A percentile compares a stretch with the other conserved stretches of the same genome.
These are phyloP conservation scores for Athelia psychrophila DNA, from an alignment of 1,284 basidiomycete species.

Conservation along the genomic window DNA sequence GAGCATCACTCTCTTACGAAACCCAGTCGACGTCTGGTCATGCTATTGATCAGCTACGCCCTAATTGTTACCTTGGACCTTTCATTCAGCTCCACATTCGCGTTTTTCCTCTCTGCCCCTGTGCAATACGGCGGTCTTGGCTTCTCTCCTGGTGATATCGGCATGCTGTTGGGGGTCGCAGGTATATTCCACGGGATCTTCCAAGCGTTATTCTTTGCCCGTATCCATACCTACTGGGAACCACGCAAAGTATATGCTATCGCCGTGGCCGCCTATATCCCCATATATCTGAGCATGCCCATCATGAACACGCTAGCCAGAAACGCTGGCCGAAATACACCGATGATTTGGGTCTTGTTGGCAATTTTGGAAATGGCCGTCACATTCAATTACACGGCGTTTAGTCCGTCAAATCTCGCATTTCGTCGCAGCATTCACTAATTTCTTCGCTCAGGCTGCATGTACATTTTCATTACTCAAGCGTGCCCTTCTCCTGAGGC, in stretches of 20 bases:
- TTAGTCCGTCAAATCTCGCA: neutral
- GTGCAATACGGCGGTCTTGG: conserved; percentile 7
- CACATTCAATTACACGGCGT: neutral
- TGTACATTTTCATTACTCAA: neutral
- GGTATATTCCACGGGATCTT: conserved; percentile 8
- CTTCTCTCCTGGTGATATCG: conserved; percentile 5
- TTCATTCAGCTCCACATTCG: neutral
- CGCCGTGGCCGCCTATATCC: neutral
- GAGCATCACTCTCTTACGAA: too few relatives aligned
- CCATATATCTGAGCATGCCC: neutral
- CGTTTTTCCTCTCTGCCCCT: conserved; percentile 3
- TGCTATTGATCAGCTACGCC: neutral
- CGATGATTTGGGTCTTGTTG: neutral
- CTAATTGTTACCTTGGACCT: neutral
- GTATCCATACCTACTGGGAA: neutral
- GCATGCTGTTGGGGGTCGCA: conserved; percentile 4
- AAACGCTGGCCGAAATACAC: neutral
- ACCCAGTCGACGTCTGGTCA: neutral
- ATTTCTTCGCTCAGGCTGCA: neutral
- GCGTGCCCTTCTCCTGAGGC: neutral
- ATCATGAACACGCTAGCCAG: neutral
- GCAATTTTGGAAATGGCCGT: neutral
- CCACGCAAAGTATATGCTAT: neutral
- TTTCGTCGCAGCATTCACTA: neutral
- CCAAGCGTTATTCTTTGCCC: conserved; percentile 1